Evolutionary conservation across 2,329 filamentous ascomycete genomes (phyloP).

Genomic region (Arthroderma sp.): DNA sequence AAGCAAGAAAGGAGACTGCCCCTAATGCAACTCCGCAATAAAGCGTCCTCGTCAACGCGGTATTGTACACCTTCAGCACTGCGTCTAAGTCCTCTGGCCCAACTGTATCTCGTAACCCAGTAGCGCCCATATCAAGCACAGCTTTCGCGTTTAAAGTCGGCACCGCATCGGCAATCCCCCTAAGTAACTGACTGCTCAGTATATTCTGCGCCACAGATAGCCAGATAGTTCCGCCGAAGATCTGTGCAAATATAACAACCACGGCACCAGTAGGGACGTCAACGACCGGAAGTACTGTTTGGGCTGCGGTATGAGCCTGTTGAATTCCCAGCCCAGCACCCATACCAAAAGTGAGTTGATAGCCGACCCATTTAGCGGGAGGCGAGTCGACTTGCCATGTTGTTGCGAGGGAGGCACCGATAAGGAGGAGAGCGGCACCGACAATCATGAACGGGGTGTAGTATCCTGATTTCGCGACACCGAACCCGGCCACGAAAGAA

Average conservation of each 20-base stretch:
- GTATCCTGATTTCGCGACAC: constrained; percentile 23
- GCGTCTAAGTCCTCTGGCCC: constrained; percentile 15
- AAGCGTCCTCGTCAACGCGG: constrained; percentile 23
- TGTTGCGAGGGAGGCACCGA: constrained; percentile 24
- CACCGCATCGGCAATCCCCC: constrained; percentile 15
- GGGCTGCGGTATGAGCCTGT: constrained; percentile 22
- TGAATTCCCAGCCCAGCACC: constrained; percentile 26
- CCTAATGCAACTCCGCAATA: not conserved
- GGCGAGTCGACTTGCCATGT: constrained; percentile 22
- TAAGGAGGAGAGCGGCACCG: constrained; percentile 19
- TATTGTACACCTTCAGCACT: constrained; percentile 25
- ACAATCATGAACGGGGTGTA: constrained; percentile 29
- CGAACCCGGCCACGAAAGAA: constrained; percentile 20
- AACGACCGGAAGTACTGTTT: constrained; percentile 19
- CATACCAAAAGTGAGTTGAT: constrained; percentile 24
- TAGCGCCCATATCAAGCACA: constrained; percentile 25
- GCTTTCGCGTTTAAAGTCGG: constrained; percentile 17
- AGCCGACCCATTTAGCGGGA: constrained; percentile 26
- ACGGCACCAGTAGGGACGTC: constrained; percentile 26
- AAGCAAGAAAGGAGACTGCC: not conserved
- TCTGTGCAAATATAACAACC: constrained; percentile 25
- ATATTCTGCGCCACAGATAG: constrained; percentile 27
- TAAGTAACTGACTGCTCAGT: constrained; percentile 23
- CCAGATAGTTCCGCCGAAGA: constrained; percentile 26
- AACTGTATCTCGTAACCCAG: constrained; percentile 21